Base-by-base conservation (phyloP, 2,329 filamentous ascomycete species). In the Fusarium xylarioides region DNA sequence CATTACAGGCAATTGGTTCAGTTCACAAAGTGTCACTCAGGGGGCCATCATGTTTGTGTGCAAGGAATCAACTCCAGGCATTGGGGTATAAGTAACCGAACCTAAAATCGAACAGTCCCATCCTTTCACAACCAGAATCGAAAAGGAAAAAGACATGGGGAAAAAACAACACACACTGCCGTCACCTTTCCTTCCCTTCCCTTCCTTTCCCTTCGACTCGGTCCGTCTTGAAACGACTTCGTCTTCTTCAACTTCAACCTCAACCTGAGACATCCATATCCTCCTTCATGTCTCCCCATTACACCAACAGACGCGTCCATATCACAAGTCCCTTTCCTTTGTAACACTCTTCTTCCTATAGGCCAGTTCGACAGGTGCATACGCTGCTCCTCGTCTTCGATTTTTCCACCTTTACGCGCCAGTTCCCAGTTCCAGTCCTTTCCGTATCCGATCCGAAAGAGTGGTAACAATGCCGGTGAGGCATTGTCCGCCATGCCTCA, bases 11-110 rank as follows among this genome's bases (percentile, higher is more conserved):
- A 40, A 43, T 19, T 42, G n/a, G 15, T 28, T 38, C 30, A n/a
- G 15, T n/a, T 23, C n/a, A 54, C 42, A 34, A 21, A 21, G 18
- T 34, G 26, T 74, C 66, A 63, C 52, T 42, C 40, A 32, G 35
- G 50, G 56, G 38, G 11, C 15, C 60, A 44, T 53, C 19, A 19
- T 38, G 54, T 63, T 63, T 49, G 37, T 34, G 56, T 46, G 63
- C 65, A 74, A 65, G 71, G 65, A 73, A 64, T 63, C 63, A 77
- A 76, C 71, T 75, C 71, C 75, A 77, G 76, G 75, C 75, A 68
- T 75, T 75, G 75, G 75, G 75, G 75, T 76, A 77, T 77, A 77
- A 77, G 63, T 77, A 77, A 74, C 70, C 70, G 68, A 68, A 64
- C 75, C 75, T 77, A 74, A 76, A 54, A 66, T 55, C 75, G 68